These are phyloP conservation scores for Yarrowia phangngaensis DNA, from an alignment of 805 yeast genomes.

Conservation along the genomic window DNA sequence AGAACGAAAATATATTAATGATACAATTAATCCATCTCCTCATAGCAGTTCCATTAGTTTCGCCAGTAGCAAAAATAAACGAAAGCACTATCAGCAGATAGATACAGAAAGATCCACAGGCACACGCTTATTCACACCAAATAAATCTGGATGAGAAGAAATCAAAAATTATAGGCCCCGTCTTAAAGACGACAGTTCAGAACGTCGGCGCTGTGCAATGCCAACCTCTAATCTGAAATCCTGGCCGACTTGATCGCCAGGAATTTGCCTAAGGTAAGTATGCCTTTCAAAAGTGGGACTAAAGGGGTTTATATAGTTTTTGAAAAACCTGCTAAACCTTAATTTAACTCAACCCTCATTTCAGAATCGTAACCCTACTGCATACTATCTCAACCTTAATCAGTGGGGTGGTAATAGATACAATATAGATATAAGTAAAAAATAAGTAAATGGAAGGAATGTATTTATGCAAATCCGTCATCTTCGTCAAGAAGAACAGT, in stretches of 20 bases:
- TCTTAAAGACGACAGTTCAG: slow-evolving; percentile 26
- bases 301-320: slow-evolving; percentile 1
- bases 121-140: slow-evolving; percentile 4
- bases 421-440: background rate
- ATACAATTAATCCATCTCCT: background rate
- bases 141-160: slow-evolving; percentile 6
- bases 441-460: no score
- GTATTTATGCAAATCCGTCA: slow-evolving; percentile 14
- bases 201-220: slow-evolving; percentile 26
- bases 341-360: background rate
- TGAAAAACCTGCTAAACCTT: background rate
- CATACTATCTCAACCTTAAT: no score
- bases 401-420: no score
- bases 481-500: slow-evolving; percentile 1
- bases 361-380: slow-evolving; percentile 21
- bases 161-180: slow-evolving; percentile 25
- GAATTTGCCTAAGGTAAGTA: slow-evolving; percentile 23
- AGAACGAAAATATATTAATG: background rate
- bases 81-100: slow-evolving; percentile 24
- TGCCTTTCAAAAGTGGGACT: background rate
- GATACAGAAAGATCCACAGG: slow-evolving; percentile 1
- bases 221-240: slow-evolving; percentile 20
- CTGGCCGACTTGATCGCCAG: slow-evolving; percentile 27
- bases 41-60: slow-evolving; percentile 1
- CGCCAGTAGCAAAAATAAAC: slow-evolving; percentile 12